Conservation (phyloP, 176 grass and related monocot species). For the Dendrocalamus sinicus region DNA sequence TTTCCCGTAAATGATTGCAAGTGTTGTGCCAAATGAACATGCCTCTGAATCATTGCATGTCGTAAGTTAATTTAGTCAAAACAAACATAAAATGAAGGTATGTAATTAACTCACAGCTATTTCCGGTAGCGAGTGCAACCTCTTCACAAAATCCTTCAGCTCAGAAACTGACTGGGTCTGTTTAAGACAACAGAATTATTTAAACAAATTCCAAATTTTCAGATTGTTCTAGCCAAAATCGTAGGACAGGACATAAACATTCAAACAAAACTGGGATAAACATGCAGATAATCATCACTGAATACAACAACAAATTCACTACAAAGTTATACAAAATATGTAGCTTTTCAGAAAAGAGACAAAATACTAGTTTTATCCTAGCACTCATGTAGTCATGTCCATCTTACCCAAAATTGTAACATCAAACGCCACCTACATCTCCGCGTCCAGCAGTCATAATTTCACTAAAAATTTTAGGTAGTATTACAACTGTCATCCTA, state of each 20-base stretch:
- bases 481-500: neutral
- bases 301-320: neutral
- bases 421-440: constrained; percentile 17
- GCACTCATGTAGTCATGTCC: neutral
- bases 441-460: neutral
- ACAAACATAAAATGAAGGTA: constrained; percentile 20
- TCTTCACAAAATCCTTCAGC: constrained; percentile 98
- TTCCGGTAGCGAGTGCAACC: constrained; percentile 88
- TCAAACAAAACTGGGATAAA: neutral
- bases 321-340: constrained; percentile 3
- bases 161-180: constrained; percentile 94
- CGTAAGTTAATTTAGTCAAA: constrained; percentile 46
- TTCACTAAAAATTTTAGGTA: neutral
- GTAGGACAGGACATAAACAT: constrained; percentile 6
- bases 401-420: constrained; percentile 20
- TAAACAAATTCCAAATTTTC: constrained; percentile 15
- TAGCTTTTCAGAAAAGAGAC: neutral
- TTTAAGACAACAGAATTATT: constrained; percentile 26
- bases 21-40: constrained; percentile 97
- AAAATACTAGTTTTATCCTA: constrained; percentile 27
- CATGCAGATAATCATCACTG: neutral
- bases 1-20: constrained; percentile 97
- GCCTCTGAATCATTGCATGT: constrained; percentile 59
- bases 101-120: constrained; percentile 74
- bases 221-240: constrained; percentile 11